These are phyloP conservation scores for Pseudogymnoascus pannorum DNA, from an alignment of 2,329 filamentous ascomycete genomes.

Conservation along the genomic window DNA sequence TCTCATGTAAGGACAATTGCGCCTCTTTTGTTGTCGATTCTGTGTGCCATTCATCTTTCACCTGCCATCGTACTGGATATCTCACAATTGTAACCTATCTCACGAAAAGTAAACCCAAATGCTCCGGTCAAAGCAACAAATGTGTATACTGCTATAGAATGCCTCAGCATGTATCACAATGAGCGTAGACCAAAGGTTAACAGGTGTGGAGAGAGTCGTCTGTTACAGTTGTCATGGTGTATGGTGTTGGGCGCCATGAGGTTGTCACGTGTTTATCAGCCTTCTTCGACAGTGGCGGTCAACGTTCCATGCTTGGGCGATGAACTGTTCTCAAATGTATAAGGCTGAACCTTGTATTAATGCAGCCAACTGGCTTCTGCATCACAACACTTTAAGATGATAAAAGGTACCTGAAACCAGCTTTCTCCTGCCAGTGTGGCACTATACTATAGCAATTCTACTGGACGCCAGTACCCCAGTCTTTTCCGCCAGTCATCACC, in stretches of 20 bases:
- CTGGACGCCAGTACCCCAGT: not conserved
- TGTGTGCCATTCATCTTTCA: not conserved
- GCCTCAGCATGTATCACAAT: not conserved
- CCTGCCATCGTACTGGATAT: not conserved
- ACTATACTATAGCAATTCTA: not conserved
- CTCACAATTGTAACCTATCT: not conserved
- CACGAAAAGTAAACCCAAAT: not conserved
- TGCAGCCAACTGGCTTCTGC: not conserved
- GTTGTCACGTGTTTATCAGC: not conserved
- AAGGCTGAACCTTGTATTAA: conserved; percentile 9
- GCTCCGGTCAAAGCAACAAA: not conserved
- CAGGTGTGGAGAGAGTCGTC: not conserved
- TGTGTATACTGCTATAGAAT: not conserved
- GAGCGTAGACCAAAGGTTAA: not conserved
- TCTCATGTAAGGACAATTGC: not conserved
- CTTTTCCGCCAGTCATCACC: not conserved
- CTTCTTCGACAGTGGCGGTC: not conserved
- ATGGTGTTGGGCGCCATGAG: not conserved
- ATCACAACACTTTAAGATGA: conserved; percentile 1
- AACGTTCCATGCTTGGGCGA: not conserved
- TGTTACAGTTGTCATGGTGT: not conserved
- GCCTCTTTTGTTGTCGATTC: not conserved
- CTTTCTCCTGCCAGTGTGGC: not conserved
- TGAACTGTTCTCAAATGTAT: not conserved
- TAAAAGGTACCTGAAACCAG: not conserved